Base-by-base conservation (phyloP, 2,329 filamentous ascomycete species). In the Phialophora tarda region DNA sequence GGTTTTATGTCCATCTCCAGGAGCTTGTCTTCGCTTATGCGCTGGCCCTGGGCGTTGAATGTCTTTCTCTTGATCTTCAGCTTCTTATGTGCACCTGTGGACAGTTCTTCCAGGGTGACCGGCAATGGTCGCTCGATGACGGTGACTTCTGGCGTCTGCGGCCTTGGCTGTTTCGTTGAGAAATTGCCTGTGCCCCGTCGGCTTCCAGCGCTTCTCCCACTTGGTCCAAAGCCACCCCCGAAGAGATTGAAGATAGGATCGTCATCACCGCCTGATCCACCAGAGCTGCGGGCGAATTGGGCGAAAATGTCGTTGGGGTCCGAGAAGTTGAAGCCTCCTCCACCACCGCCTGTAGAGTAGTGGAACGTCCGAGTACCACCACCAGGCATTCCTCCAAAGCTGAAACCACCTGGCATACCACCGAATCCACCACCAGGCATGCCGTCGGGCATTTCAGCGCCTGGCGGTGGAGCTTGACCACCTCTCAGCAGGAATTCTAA, bases 31-130 rank as follows among this genome's bases (percentile, higher is more conserved):
- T 93, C 91, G 2, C 89, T 90, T 51, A 87, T 91, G 73, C 93
- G 88, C 82, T 96, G 97, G 65, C 92, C 92, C 0, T 85, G 89
- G 23, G 89, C 81, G 78, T 99, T 95, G 77, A 92, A 98, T 21
- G 90, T 93, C 87, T 98, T 98, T 75, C 94, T 88, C 83, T 97
- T 97, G 71, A 98, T 96, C 82, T 95, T 96, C 85, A 99, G 92
- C 85, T 96, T 97, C 86, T 99, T 99, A 57, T 90, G 92, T 41
- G 88, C 88, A 48, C 95, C 95, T 28, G 85, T 89, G 82, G 88
- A 98, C 68, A 98, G 81, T 75, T 99, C 95, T 78, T 99, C 95
- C 38, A 99, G 82, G 2, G 90, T 88, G 24, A 99, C 82, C 2
- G 89, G 87, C 69, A 99, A 79, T 54, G 91, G 88, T 74, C 91